A percentile compares a stretch with the other conserved stretches of the same genome.
Evolutionary conservation across 2,329 filamentous ascomycete species (phyloP).

Genomic region (Botrytis hyacinthi): DNA sequence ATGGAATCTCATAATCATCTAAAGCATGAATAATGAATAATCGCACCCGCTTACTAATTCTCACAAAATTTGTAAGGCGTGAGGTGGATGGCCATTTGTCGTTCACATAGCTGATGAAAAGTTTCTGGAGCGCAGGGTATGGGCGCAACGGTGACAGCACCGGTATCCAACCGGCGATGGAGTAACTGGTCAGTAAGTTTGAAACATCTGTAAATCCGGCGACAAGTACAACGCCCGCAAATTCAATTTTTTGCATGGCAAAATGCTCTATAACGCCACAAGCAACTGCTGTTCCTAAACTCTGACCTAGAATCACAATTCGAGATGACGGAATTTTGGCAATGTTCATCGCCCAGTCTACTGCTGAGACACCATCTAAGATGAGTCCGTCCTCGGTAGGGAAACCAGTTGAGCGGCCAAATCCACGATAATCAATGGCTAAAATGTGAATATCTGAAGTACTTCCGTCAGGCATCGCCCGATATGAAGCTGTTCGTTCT

Average conservation of each 20-base stretch:
- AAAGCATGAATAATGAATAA: constrained; percentile 76
- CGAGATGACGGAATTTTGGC: constrained; percentile 64
- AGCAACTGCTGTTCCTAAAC: constrained; percentile 81
- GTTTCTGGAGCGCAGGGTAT: constrained; percentile 62
- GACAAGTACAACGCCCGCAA: constrained; percentile 77
- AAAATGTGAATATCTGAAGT: constrained; percentile 72
- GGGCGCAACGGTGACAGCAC: constrained; percentile 71
- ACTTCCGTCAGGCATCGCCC: constrained; percentile 69
- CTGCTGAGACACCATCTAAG: constrained; percentile 68
- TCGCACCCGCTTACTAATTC: constrained; percentile 54
- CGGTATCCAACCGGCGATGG: constrained; percentile 73
- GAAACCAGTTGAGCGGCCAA: constrained; percentile 73
- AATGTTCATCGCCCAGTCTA: constrained; percentile 68
- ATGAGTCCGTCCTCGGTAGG: constrained; percentile 82
- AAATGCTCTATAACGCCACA: constrained; percentile 72
- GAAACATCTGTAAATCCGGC: constrained; percentile 76
- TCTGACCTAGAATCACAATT: constrained; percentile 83
- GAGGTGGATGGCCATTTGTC: constrained; percentile 77
- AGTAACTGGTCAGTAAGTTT: constrained; percentile 70
- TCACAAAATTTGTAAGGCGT: constrained; percentile 59
- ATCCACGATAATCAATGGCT: constrained; percentile 89
- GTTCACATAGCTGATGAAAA: constrained; percentile 62
- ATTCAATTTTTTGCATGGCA: constrained; percentile 57
- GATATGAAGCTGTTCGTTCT: constrained; percentile 73
- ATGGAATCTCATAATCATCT: constrained; percentile 81